These are phyloP conservation scores for Pythium diclinum DNA, from an alignment of 352 stramenopile species.

Conservation along the genomic window DNA sequence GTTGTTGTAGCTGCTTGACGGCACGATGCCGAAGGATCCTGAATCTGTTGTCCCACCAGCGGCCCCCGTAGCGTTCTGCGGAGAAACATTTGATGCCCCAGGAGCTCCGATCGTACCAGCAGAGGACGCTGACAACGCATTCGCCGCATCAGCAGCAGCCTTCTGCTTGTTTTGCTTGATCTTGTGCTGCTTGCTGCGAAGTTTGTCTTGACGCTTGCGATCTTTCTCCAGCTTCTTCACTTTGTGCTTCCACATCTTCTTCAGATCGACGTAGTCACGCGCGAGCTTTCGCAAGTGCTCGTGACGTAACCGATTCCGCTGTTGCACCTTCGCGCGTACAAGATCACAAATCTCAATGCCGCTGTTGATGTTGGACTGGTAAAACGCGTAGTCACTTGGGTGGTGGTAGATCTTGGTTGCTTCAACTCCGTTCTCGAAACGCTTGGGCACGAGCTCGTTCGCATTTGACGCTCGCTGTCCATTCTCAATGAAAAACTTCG, in stretches of 20 bases:
- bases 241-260: slow-evolving; percentile 77
- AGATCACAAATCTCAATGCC: slow-evolving; percentile 42
- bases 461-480: slow-evolving; percentile 40
- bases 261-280: slow-evolving; percentile 76
- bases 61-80: neutral
- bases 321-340: slow-evolving; percentile 61
- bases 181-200: slow-evolving; percentile 56
- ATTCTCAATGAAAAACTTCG: slow-evolving; percentile 66
- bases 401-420: slow-evolving; percentile 68
- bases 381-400: slow-evolving; percentile 73
- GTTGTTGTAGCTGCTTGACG: slow-evolving; percentile 8
- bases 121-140: neutral
- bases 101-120: neutral
- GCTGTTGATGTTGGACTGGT: slow-evolving; percentile 65
- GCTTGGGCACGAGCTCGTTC: slow-evolving; percentile 60
- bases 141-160: slow-evolving; percentile 9
- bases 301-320: slow-evolving; percentile 60
- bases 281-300: slow-evolving; percentile 69
- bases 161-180: slow-evolving; percentile 56
- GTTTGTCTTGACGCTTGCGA: slow-evolving; percentile 80
- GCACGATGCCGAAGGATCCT: neutral
- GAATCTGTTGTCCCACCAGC: neutral
- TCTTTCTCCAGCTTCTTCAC: slow-evolving; percentile 88
- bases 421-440: slow-evolving; percentile 40
- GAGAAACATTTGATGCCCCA: slow-evolving; percentile 1